Conservation (phyloP, 495 filamentous ascomycete genomes). For the Recurvomyces mirabilis region DNA sequence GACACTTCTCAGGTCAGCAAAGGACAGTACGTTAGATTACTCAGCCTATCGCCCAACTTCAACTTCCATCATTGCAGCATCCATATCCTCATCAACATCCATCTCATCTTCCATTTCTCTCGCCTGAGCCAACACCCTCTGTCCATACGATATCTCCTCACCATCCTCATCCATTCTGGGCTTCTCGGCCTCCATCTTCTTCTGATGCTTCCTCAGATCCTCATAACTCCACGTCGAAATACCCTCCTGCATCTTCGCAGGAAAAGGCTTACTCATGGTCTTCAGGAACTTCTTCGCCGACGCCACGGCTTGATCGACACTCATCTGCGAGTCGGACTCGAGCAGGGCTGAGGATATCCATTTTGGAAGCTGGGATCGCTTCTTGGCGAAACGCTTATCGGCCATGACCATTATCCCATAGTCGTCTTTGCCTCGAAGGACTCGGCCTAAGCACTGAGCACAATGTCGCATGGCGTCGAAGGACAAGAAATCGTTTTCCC, state of each 20-base stretch:
- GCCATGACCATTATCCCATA: conserved; percentile 98
- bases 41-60: conserved; percentile 3
- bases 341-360: conserved; percentile 90
- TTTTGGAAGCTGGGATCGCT: conserved; percentile 80
- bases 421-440: conserved; percentile 92
- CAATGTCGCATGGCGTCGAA: conserved; percentile 99
- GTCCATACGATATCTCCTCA: conserved; percentile 11
- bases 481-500: conserved; percentile 94
- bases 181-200: conserved; percentile 54
- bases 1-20: too few species aligned
- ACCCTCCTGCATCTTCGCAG: conserved; percentile 70
- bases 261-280: conserved; percentile 84
- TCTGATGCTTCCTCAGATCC: conserved; percentile 67
- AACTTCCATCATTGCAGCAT: conserved; percentile 24
- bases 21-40: too few species aligned
- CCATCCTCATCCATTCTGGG: conserved; percentile 14
- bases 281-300: conserved; percentile 79
- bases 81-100: conserved; percentile 19
- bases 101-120: conserved; percentile 14
- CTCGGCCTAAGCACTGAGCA: conserved; percentile 91
- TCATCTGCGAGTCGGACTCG: conserved; percentile 75
- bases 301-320: conserved; percentile 89
- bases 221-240: conserved; percentile 80
- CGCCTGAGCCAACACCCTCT: conserved; percentile 15
- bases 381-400: conserved; percentile 81